Evolutionary conservation across 768 basidiomycete genomes (phyloP).

Genomic region (Auricularia cornea): DNA sequence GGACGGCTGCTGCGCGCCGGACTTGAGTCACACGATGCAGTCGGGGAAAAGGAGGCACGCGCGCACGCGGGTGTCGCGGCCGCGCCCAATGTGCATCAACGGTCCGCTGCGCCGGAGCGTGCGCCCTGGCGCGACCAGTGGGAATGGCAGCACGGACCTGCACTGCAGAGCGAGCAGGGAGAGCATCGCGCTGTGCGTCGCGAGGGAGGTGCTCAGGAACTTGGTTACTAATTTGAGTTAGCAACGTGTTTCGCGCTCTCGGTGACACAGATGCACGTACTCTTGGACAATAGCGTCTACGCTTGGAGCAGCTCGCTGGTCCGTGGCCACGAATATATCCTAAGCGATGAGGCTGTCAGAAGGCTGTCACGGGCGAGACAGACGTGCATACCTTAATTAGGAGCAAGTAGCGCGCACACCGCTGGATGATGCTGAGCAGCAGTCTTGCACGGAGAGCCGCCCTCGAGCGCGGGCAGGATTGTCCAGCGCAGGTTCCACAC

Average conservation of each 20-base stretch:
- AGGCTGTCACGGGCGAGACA: no score
- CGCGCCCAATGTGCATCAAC: slow-evolving; percentile 46
- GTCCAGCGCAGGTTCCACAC: slow-evolving; percentile 80
- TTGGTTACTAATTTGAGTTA: slow-evolving; percentile 41
- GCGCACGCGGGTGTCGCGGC: slow-evolving; percentile 36
- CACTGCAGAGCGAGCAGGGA: slow-evolving; percentile 71
- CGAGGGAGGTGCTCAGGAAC: slow-evolving; percentile 71
- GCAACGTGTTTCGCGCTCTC: background rate
- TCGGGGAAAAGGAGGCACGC: slow-evolving; percentile 81
- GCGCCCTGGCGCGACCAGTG: slow-evolving; percentile 73
- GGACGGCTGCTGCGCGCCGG: slow-evolving; percentile 33
- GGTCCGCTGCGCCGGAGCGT: slow-evolving; percentile 60
- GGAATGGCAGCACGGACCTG: slow-evolving; percentile 65
- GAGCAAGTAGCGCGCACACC: slow-evolving; percentile 79
- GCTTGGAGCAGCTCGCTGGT: slow-evolving; percentile 50
- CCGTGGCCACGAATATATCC: slow-evolving; percentile 66
- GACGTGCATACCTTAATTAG: slow-evolving; percentile 61
- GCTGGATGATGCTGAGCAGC: slow-evolving; percentile 79
- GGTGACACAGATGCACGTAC: slow-evolving; percentile 31
- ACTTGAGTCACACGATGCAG: slow-evolving; percentile 67
- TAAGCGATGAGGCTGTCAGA: slow-evolving; percentile 1
- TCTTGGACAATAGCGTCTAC: slow-evolving; percentile 64
- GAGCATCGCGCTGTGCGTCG: slow-evolving; percentile 70
- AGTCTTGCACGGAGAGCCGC: slow-evolving; percentile 57
- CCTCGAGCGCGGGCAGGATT: slow-evolving; percentile 54